These are phyloP conservation scores for Claviceps paspali DNA, from an alignment of 2,329 filamentous ascomycete genomes.

Conservation along the genomic window DNA sequence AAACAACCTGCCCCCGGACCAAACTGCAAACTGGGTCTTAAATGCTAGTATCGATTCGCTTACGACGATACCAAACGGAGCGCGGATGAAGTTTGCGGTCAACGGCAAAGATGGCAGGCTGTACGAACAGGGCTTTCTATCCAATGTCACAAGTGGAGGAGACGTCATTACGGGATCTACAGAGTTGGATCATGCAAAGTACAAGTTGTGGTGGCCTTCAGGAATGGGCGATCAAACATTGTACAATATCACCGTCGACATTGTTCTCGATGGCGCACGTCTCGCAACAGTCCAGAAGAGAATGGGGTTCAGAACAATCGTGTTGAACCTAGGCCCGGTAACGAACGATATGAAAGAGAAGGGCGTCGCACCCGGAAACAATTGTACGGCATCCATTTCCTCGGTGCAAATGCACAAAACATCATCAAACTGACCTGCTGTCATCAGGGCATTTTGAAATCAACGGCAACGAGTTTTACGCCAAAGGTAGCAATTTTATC, in stretches of 20 bases:
- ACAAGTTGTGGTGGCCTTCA: constrained; percentile 46
- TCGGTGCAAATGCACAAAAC: no score
- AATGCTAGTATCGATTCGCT: constrained; percentile 45
- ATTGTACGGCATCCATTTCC: constrained; percentile 15
- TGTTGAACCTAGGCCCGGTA: constrained; percentile 39
- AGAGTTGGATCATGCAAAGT: constrained; percentile 24
- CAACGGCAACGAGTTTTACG: constrained; percentile 48
- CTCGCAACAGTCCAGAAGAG: constrained; percentile 28
- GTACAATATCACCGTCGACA: constrained; percentile 37
- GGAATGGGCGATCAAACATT: constrained; percentile 41
- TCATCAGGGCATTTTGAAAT: constrained; percentile 43
- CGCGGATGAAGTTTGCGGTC: constrained; percentile 29
- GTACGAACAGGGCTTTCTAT: constrained; percentile 14
- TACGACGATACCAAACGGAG: constrained; percentile 28
- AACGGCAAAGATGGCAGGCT: constrained; percentile 22
- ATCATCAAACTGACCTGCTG: not conserved
- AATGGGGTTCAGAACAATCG: constrained; percentile 46
- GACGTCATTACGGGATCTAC: constrained; percentile 33
- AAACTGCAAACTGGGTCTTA: constrained; percentile 40
- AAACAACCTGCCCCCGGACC: constrained; percentile 41
- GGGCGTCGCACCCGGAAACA: constrained; percentile 28
- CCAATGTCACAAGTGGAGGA: constrained; percentile 23
- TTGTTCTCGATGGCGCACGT: constrained; percentile 23
- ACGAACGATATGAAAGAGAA: constrained; percentile 34
- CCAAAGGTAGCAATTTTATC: constrained; percentile 14